phyloP scores from a whole-genome alignment of 2,329 filamentous ascomycete species.

The Trichoderma arundinaceum region DNA sequence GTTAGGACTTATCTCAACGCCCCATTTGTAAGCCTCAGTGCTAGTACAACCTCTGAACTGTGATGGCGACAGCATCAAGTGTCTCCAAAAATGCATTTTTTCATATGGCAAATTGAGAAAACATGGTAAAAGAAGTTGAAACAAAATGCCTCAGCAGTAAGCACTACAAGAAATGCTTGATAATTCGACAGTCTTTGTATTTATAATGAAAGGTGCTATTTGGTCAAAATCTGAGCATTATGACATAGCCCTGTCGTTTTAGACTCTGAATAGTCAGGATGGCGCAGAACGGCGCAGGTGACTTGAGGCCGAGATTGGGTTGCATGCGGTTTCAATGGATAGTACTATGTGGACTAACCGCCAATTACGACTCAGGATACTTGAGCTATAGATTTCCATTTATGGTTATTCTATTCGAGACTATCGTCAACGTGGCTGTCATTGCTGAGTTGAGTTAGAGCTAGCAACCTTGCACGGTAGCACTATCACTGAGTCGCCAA shows the following conservation, averaged over 20 bases:
- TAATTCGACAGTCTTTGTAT: constrained; percentile 11
- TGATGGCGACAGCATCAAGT: background rate
- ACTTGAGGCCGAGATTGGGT: background rate
- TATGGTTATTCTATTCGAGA: too few relatives aligned
- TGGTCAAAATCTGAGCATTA: constrained; percentile 12
- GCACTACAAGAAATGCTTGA: background rate
- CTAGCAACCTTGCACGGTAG: too few relatives aligned
- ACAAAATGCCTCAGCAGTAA: constrained; percentile 5
- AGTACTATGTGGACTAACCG: too few relatives aligned
- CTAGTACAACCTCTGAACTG: background rate
- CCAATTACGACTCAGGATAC: too few relatives aligned
- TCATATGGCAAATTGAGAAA: background rate
- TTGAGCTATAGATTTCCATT: too few relatives aligned
- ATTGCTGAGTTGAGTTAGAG: too few relatives aligned
- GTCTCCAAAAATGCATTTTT: background rate
- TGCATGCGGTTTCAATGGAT: background rate
- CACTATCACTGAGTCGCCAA: too few relatives aligned
- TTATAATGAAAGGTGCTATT: constrained; percentile 15
- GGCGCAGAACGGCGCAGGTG: background rate
- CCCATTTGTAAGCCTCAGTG: constrained; percentile 20
- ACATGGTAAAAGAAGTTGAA: background rate
- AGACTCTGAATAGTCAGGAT: constrained; percentile 10
- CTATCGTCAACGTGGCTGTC: too few relatives aligned
- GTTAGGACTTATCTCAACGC: background rate
- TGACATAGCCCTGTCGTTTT: constrained; percentile 31